Conservation (phyloP, 495 filamentous ascomycete species). For the Collariella sp. region DNA sequence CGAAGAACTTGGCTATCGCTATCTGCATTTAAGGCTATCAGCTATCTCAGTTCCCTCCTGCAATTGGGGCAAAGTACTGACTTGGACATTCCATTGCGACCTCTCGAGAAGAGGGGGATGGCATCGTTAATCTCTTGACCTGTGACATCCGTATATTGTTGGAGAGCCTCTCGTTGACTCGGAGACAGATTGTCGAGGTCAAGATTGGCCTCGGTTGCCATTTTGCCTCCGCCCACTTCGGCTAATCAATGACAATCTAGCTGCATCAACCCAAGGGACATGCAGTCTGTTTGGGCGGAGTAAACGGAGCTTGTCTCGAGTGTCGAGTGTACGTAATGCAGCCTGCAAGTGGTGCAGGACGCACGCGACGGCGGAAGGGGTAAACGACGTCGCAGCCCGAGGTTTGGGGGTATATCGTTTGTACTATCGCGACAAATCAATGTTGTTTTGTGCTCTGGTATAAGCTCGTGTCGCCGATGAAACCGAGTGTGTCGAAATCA, state of each 20-base stretch:
- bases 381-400: too few species aligned
- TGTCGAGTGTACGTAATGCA: too few species aligned
- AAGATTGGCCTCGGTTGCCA: conserved; percentile 33
- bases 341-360: too few species aligned
- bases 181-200: conserved; percentile 64
- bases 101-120: conserved; percentile 66
- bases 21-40: conserved; percentile 49
- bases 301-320: not conserved
- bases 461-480: too few species aligned
- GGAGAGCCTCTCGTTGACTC: conserved; percentile 68
- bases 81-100: conserved; percentile 95
- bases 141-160: conserved; percentile 83
- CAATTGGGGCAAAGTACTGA: conserved; percentile 28
- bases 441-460: too few species aligned
- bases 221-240: conserved; percentile 2
- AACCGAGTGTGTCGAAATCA: too few species aligned
- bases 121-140: conserved; percentile 71
- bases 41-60: not conserved
- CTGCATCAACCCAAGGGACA: not conserved
- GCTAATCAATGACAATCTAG: not conserved
- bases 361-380: too few species aligned
- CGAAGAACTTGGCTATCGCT: conserved; percentile 93
- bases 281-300: too few species aligned
- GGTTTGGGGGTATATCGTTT: too few species aligned
- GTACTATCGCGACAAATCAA: too few species aligned